These are phyloP conservation scores for Metschnikowia noctiluminum DNA, from an alignment of 805 yeast genomes.

Conservation along the genomic window DNA sequence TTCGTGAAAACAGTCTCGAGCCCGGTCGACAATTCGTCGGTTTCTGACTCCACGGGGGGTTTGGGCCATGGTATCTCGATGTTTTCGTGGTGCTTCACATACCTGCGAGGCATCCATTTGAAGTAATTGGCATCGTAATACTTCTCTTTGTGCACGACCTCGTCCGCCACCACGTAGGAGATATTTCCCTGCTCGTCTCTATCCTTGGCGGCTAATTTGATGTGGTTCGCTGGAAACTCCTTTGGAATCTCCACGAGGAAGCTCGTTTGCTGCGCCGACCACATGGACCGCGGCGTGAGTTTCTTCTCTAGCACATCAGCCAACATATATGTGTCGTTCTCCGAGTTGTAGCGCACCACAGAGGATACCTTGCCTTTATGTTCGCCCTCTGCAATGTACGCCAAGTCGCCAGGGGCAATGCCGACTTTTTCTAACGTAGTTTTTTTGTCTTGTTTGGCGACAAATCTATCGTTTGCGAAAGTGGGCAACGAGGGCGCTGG, in stretches of 20 bases:
- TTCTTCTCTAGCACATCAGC: conserved; percentile 66
- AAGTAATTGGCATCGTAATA: conserved; percentile 75
- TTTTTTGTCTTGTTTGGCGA: conserved; percentile 31
- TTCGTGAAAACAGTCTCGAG: conserved; percentile 61
- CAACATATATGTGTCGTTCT: conserved; percentile 60
- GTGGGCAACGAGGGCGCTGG: conserved; percentile 34
- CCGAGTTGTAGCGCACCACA: conserved; percentile 55
- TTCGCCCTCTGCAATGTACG: conserved; percentile 65
- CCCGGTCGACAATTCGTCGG: conserved; percentile 56
- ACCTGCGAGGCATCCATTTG: conserved; percentile 71
- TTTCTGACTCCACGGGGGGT: conserved; percentile 52
- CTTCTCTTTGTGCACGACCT: conserved; percentile 60
- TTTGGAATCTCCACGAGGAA: conserved; percentile 71
- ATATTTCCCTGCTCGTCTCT: conserved; percentile 61
- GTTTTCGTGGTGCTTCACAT: conserved; percentile 64
- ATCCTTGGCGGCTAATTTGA: conserved; percentile 77
- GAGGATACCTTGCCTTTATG: conserved; percentile 72
- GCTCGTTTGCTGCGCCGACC: conserved; percentile 69
- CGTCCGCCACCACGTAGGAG: conserved; percentile 76
- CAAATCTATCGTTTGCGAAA: conserved; percentile 21
- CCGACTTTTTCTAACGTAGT: conserved; percentile 53
- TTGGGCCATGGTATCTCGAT: conserved; percentile 88
- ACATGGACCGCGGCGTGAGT: conserved; percentile 67
- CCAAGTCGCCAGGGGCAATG: conserved; percentile 73
- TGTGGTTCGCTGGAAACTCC: conserved; percentile 53